Evolutionary conservation across 352 stramenopile species (phyloP).

Genomic region (Plasmopara halstedii): DNA sequence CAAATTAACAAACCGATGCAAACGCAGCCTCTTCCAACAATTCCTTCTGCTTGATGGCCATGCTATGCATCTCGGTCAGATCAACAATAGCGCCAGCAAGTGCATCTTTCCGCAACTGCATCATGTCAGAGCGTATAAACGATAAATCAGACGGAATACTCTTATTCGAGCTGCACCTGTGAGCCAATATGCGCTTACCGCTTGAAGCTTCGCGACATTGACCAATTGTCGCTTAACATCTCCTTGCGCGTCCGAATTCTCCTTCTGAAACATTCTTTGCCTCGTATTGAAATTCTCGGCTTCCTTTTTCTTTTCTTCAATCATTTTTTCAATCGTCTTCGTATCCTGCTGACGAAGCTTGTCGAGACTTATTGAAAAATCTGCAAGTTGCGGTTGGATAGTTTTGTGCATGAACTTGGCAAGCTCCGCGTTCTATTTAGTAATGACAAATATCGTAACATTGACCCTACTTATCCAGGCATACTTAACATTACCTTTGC

Average conservation of each 20-base stretch:
- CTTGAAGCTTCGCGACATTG: conserved; percentile 55
- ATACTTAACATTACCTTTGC: conserved; percentile 29
- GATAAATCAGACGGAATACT: background rate
- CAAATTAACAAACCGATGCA: conserved; percentile 39
- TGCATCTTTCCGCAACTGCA: conserved; percentile 63
- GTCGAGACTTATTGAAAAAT: conserved; percentile 49
- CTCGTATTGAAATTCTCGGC: conserved; percentile 45
- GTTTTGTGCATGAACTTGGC: conserved; percentile 52
- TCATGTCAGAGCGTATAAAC: background rate
- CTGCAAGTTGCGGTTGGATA: conserved; percentile 44
- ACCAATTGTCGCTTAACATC: conserved; percentile 61
- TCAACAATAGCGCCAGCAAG: conserved; percentile 61
- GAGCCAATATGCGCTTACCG: conserved; percentile 28
- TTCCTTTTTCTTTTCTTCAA: conserved; percentile 50
- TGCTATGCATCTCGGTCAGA: conserved; percentile 53
- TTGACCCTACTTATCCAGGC: no score
- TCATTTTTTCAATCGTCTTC: conserved; percentile 38
- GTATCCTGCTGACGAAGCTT: conserved; percentile 56
- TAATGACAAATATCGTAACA: no score
- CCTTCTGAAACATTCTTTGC: conserved; percentile 51
- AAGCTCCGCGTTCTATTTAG: conserved; percentile 49
- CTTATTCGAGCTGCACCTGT: background rate
- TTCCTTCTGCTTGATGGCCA: conserved; percentile 59
- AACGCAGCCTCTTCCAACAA: conserved; percentile 74
- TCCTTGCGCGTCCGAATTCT: conserved; percentile 45